Base-by-base conservation (phyloP, 179 eudicot genomes). In the Amaranthus tricolor region DNA sequence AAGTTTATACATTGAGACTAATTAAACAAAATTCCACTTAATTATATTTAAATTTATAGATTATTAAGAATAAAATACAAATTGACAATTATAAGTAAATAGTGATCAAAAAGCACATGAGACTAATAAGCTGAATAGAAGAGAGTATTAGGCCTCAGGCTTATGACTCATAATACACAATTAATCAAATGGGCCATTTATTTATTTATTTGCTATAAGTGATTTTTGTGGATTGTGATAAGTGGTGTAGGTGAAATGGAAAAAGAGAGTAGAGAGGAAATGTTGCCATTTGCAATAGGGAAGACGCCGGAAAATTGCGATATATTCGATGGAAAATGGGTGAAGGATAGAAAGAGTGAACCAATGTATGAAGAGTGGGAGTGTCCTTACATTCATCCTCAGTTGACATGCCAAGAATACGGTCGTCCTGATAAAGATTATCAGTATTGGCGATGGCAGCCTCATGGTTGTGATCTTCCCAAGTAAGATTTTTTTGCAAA, bases 391-490 rank as follows among this genome's bases (percentile, higher is more conserved):
- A 88, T 96, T 61, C 89, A 84, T 53, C 97, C 97, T 2, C 97
- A 96, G 73, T 53, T 96, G 67, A 91, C 97, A 3, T 96, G 99
- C 58, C 88, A 82, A 81, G 81, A 88, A 20, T 92, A 90, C 55
- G 98, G 97, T 74, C 92, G 99, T 9, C 97, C 94, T 12, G 99
- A 93, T 13, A 82, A 71, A 56, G 92, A 85, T 4, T 93, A 88
- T 14, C 97, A 81, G 78, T 61, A 78, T 20, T 93, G 97, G 98
- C 86, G 98, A 63, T 96, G 99, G 99, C 91, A 93, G 48, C 99
- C 99, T 47, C 76, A 84, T 80, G 78, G 70, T 45, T 96, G 99
- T 76, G 83, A 89, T 80, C 89, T 96, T 60, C 97, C 97, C 24
- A 86, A 86, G 99, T 95, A 72, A 19, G 60, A 62, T 8, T 14